These are phyloP conservation scores for Aspergillus hiratsukae DNA, from an alignment of 2,329 filamentous ascomycete species.

Conservation along the genomic window DNA sequence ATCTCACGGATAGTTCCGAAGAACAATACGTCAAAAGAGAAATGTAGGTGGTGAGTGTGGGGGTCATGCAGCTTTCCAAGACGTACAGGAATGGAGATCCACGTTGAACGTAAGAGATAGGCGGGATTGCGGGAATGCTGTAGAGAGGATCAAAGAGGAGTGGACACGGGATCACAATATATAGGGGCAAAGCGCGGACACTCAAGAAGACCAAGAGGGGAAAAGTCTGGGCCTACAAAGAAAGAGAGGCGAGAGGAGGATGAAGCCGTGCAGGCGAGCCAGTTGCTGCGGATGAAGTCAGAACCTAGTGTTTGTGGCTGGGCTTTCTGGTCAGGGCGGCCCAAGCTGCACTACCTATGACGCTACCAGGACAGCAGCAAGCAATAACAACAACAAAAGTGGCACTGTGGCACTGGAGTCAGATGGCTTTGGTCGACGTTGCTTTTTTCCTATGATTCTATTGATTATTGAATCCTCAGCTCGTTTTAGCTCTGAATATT, in stretches of 20 bases:
- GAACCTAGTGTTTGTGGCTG: constrained; percentile 1
- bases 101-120: background rate
- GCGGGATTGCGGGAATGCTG: background rate
- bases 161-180: constrained; percentile 6
- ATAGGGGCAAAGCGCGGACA: constrained; percentile 7
- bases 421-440: background rate
- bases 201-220: constrained; percentile 1
- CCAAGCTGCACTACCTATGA: constrained; percentile 1
- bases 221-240: constrained; percentile 1
- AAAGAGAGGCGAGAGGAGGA: constrained; percentile 2
- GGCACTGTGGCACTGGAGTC: background rate
- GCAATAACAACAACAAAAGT: background rate
- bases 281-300: constrained; percentile 11
- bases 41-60: constrained; percentile 1
- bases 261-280: constrained; percentile 1
- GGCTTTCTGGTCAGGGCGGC: constrained; percentile 1
- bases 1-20: background rate
- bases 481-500: background rate
- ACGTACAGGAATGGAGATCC: constrained; percentile 5
- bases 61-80: background rate
- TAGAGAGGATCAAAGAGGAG: background rate
- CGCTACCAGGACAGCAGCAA: background rate
- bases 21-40: background rate
- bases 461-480: background rate
- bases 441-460: background rate